Percentiles rank a stretch among this genome's conserved stretches.
These are phyloP conservation scores for Dendrobium nobile DNA, from an alignment of 106 monocot species.

Conservation along the genomic window DNA sequence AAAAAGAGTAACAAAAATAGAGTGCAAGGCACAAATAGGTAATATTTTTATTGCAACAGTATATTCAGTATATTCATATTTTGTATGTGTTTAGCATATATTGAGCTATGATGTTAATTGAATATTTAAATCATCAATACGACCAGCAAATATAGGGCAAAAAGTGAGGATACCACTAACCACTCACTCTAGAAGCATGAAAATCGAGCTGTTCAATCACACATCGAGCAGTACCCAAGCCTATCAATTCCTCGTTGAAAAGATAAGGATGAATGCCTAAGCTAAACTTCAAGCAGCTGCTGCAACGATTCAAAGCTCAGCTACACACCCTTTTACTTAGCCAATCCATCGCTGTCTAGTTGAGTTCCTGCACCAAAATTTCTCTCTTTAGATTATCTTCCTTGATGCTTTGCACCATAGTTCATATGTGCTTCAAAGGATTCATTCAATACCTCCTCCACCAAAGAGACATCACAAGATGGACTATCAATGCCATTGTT, in stretches of 20 bases:
- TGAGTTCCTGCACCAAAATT: not conserved
- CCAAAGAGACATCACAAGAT: not conserved
- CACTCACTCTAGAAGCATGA: too few species aligned
- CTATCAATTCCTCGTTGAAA: not conserved
- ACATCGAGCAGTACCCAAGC: too few species aligned
- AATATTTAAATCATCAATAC: too few species aligned
- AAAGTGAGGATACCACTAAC: too few species aligned
- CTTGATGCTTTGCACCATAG: not conserved
- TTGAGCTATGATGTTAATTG: too few species aligned
- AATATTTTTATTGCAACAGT: too few species aligned
- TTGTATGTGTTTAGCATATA: too few species aligned
- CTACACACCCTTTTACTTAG: not conserved
- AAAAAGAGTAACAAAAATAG: too few species aligned
- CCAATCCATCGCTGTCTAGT: not conserved
- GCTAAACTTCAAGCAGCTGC: not conserved
- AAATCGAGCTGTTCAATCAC: too few species aligned
- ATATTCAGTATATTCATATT: too few species aligned
- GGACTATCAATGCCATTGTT: not conserved
- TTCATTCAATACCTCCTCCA: not conserved
- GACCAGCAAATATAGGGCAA: too few species aligned
- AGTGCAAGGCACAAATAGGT: too few species aligned
- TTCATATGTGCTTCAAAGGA: not conserved
- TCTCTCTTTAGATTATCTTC: not conserved
- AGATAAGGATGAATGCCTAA: not conserved
- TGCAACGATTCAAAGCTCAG: not conserved